Conservation (phyloP, 345 rosid genomes). For the Populus deltoides region DNA sequence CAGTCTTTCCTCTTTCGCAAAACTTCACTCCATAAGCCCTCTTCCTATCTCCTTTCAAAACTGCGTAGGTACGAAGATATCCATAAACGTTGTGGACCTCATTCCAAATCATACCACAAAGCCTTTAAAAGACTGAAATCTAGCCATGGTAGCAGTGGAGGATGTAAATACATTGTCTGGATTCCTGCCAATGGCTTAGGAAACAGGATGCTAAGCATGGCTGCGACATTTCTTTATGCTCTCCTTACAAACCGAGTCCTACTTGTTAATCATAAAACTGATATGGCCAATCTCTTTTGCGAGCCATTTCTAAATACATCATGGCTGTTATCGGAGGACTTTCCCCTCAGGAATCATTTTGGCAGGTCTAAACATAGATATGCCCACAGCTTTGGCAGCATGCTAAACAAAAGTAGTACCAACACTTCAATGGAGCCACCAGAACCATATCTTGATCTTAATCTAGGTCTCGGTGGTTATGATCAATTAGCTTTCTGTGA, state of each 20-base stretch:
- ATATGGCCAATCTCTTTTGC: conserved; percentile 25
- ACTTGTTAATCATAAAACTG: conserved; percentile 8
- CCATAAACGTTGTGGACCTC: conserved; percentile 25
- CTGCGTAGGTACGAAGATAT: conserved; percentile 22
- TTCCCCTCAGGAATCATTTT: conserved; percentile 1
- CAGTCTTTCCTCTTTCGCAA: conserved; percentile 9
- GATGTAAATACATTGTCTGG: conserved; percentile 24
- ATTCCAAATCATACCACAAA: conserved; percentile 8
- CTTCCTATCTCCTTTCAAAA: conserved; percentile 13
- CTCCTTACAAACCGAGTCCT: conserved; percentile 21
- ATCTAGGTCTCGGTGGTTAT: not conserved
- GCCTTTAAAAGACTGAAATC: not conserved
- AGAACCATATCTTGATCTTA: conserved; percentile 7
- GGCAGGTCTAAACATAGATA: not conserved
- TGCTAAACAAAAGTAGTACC: not conserved
- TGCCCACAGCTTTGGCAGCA: conserved; percentile 7
- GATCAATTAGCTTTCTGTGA: conserved; percentile 11
- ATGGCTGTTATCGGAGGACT: conserved; percentile 18
- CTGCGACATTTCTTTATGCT: conserved; percentile 23
- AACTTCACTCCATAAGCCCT: conserved; percentile 18
- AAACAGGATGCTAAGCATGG: conserved; percentile 27
- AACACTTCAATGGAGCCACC: not conserved
- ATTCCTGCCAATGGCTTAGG: conserved; percentile 23
- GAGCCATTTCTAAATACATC: conserved; percentile 25
- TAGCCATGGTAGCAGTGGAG: not conserved